phyloP scores from a whole-genome alignment of 2,329 filamentous ascomycete species.

The Fusarium tuaranense region DNA sequence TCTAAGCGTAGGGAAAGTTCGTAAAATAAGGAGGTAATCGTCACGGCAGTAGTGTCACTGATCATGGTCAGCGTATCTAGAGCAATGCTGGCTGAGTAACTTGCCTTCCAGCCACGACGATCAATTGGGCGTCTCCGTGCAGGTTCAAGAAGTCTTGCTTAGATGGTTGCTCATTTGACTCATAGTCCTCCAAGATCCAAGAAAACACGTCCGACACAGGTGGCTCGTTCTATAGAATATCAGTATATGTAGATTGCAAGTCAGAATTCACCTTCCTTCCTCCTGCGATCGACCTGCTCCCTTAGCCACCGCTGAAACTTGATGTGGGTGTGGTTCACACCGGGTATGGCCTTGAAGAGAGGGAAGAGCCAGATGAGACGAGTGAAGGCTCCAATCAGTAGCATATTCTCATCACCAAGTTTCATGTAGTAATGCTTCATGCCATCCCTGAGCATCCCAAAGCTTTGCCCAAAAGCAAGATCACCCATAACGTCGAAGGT shows the following conservation, averaged over 20 bases:
- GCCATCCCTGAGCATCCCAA: constrained; percentile 49
- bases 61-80: background rate
- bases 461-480: constrained; percentile 53
- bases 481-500: constrained; percentile 55
- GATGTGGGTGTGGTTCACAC: constrained; percentile 4
- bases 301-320: constrained; percentile 23
- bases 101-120: constrained; percentile 49
- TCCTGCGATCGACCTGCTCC: constrained; percentile 21
- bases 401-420: constrained; percentile 40
- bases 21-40: constrained; percentile 49
- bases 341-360: constrained; percentile 17
- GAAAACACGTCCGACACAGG: constrained; percentile 47
- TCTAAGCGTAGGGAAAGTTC: constrained; percentile 50
- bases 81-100: background rate
- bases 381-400: constrained; percentile 36
- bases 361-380: constrained; percentile 33
- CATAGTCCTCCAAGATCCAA: constrained; percentile 46
- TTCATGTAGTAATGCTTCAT: constrained; percentile 45
- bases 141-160: constrained; percentile 42
- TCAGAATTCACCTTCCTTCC: background rate
- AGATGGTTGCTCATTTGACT: constrained; percentile 22
- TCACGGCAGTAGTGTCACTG: constrained; percentile 52
- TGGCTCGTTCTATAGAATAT: constrained; percentile 13
- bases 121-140: constrained; percentile 45
- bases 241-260: background rate